Conservation (phyloP, 495 filamentous ascomycete species). For the Penicillium cinerascens region DNA sequence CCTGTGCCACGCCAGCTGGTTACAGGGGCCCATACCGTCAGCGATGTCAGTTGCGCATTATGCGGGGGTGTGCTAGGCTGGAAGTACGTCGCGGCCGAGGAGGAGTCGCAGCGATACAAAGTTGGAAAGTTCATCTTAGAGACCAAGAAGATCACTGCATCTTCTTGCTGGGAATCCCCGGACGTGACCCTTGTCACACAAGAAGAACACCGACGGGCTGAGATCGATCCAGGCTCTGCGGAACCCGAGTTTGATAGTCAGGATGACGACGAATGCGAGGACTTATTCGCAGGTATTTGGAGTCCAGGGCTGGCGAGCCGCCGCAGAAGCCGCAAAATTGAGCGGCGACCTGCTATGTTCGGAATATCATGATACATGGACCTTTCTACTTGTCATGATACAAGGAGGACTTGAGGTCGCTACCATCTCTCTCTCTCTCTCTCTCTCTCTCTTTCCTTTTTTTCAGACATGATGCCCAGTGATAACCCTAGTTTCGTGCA, state of each 20-base stretch:
- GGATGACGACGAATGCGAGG: slow-evolving; percentile 94
- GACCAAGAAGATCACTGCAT: slow-evolving; percentile 65
- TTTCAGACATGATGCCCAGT: neutral
- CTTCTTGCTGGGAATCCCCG: slow-evolving; percentile 65
- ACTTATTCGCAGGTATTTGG: slow-evolving; percentile 87
- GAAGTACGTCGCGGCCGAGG: slow-evolving; percentile 88
- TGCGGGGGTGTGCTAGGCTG: slow-evolving; percentile 76
- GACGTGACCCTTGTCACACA: neutral
- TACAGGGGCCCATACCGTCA: slow-evolving; percentile 69
- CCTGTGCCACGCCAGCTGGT: slow-evolving; percentile 70
- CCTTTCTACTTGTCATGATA: neutral
- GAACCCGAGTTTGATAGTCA: slow-evolving; percentile 78
- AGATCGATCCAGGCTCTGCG: slow-evolving; percentile 15
- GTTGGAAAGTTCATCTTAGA: slow-evolving; percentile 96
- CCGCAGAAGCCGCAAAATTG: slow-evolving; percentile 54
- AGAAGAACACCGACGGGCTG: neutral
- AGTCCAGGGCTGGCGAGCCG: slow-evolving; percentile 64
- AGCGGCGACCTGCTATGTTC: slow-evolving; percentile 26
- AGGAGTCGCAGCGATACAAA: slow-evolving; percentile 82
- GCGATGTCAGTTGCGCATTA: slow-evolving; percentile 53
- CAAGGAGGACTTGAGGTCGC: too few species aligned
- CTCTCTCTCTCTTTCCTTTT: too few species aligned
- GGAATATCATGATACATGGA: slow-evolving; percentile 18
- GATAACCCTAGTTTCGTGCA: neutral
- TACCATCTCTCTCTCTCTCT: too few species aligned